phyloP scores from a whole-genome alignment of 495 filamentous ascomycete genomes.

The Letharia lupina region DNA sequence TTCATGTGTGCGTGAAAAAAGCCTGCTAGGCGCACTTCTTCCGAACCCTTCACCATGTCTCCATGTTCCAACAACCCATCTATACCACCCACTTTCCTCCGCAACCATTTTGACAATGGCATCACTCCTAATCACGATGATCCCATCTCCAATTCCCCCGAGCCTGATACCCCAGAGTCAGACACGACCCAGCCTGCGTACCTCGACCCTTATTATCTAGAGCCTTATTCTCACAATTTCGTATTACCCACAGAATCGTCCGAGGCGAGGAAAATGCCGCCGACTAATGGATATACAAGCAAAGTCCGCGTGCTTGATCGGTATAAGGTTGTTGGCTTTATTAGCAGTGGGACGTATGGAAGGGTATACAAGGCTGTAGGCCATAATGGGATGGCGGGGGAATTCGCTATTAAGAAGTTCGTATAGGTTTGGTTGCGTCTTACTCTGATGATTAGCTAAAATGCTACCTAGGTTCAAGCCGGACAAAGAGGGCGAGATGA shows the following conservation, averaged over 20 bases:
- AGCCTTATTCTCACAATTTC: slow-evolving; percentile 18
- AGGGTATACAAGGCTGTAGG: slow-evolving; percentile 92
- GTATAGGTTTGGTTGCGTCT: slow-evolving; percentile 12
- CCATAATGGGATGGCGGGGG: slow-evolving; percentile 62
- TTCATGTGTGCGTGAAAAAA: background rate
- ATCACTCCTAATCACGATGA: background rate
- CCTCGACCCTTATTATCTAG: slow-evolving; percentile 20
- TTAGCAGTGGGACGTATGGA: slow-evolving; percentile 97
- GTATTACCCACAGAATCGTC: slow-evolving; percentile 16
- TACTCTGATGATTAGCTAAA: slow-evolving; percentile 7
- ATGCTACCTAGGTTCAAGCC: slow-evolving; percentile 75
- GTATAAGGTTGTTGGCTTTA: slow-evolving; percentile 96
- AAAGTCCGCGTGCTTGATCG: slow-evolving; percentile 84
- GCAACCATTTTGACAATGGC: background rate
- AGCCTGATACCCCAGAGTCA: background rate
- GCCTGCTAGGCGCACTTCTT: background rate
- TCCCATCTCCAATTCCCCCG: background rate
- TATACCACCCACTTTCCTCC: background rate
- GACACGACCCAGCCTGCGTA: background rate
- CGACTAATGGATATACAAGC: slow-evolving; percentile 55
- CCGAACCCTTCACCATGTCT: background rate
- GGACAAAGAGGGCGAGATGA: slow-evolving; percentile 91
- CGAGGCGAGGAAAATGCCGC: slow-evolving; percentile 36
- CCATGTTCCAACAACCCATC: background rate
- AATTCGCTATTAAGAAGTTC: slow-evolving; percentile 94